Conservation (phyloP, 2,329 filamentous ascomycete genomes). For the Fusarium musae region DNA sequence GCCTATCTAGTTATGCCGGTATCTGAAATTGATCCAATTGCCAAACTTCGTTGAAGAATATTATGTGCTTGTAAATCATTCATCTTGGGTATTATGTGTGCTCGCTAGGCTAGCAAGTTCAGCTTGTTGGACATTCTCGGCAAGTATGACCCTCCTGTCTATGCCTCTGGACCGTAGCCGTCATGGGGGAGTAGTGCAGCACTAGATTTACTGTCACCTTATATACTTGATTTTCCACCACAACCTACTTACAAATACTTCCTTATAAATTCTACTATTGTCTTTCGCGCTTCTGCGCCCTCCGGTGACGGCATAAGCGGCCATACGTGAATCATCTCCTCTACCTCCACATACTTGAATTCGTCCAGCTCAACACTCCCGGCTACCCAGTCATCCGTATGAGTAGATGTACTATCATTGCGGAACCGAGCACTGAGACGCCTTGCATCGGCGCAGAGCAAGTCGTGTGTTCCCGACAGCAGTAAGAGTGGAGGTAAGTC, state of each 20-base stretch:
- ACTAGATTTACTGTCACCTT: too few species aligned
- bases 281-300: not conserved
- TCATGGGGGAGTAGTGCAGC: too few species aligned
- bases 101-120: too few species aligned
- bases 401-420: not conserved
- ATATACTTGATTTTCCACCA: too few species aligned
- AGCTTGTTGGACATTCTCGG: too few species aligned
- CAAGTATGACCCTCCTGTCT: too few species aligned
- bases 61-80: too few species aligned
- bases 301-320: not conserved
- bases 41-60: too few species aligned
- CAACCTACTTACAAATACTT: not conserved
- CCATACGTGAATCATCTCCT: not conserved
- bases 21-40: too few species aligned
- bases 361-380: not conserved
- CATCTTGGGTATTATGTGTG: too few species aligned
- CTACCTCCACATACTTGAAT: not conserved
- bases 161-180: too few species aligned
- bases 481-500: not conserved
- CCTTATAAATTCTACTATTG: not conserved
- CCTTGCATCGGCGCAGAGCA: not conserved
- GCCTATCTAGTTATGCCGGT: too few species aligned
- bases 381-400: not conserved
- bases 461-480: not conserved
- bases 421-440: not conserved